A percentile compares a stretch with the other conserved stretches of the same genome.
These are phyloP conservation scores for Leptodermis oblonga DNA, from an alignment of 257 asterid genomes.

Conservation along the genomic window DNA sequence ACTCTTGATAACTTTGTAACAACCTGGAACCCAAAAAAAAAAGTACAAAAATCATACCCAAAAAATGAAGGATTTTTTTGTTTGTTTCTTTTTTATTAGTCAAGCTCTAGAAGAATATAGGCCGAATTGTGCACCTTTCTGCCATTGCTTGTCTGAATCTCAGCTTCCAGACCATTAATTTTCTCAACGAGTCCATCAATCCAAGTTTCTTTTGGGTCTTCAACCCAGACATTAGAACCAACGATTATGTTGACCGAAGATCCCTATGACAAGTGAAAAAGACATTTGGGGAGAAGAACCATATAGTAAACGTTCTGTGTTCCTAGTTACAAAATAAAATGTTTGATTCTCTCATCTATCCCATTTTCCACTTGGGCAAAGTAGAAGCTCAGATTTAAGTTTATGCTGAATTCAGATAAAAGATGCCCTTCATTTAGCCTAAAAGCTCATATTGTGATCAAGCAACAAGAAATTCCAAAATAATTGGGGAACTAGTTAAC, in stretches of 20 bases:
- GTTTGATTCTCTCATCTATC: background rate
- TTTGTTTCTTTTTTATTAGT: too few species aligned
- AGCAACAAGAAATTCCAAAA: too few species aligned
- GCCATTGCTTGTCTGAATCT: conserved; percentile 67
- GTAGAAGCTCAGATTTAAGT: background rate
- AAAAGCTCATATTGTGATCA: background rate
- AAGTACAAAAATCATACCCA: background rate
- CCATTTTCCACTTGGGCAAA: background rate
- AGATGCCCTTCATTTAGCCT: background rate
- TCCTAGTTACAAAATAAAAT: background rate
- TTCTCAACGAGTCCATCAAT: conserved; percentile 74
- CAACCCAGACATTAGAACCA: conserved; percentile 92
- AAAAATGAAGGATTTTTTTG: background rate
- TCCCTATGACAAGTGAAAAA: conserved; percentile 46
- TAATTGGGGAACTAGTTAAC: too few species aligned
- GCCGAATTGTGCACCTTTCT: conserved; percentile 49
- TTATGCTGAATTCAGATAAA: background rate
- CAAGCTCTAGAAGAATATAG: background rate
- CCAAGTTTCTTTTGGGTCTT: conserved; percentile 81
- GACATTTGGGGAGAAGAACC: background rate
- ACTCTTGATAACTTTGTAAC: conserved; percentile 63
- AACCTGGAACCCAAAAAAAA: conserved; percentile 39
- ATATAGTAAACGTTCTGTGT: background rate
- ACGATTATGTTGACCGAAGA: conserved; percentile 83
- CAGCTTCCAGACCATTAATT: conserved; percentile 68